A percentile compares a stretch with the other conserved stretches of the same genome.
Conservation (phyloP, 495 filamentous ascomycete genomes). For the Tuber aestivum region DNA sequence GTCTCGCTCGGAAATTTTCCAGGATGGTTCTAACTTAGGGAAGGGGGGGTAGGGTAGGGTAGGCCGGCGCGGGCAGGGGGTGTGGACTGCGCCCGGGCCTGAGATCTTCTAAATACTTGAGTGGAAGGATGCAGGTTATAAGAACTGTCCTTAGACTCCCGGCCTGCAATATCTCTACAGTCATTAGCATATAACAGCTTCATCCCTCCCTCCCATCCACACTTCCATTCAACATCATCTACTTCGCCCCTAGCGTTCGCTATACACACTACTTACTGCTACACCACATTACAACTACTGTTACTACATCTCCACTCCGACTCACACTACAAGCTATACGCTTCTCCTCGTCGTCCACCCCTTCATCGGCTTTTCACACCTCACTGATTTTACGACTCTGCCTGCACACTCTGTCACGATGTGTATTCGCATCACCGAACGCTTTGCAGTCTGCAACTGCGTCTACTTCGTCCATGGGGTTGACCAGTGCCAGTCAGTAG, state of each 20-base stretch:
- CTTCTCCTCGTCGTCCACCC: background rate
- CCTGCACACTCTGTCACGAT: slow-evolving; percentile 47
- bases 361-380: background rate
- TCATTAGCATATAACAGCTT: slow-evolving; percentile 35
- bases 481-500: slow-evolving; percentile 68
- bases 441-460: slow-evolving; percentile 77
- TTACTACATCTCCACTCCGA: background rate
- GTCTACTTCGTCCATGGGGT: slow-evolving; percentile 77
- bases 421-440: slow-evolving; percentile 72
- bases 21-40: slow-evolving; percentile 37
- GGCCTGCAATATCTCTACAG: slow-evolving; percentile 21
- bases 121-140: slow-evolving; percentile 31
- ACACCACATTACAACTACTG: background rate
- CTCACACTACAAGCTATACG: background rate
- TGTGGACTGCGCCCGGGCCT: slow-evolving; percentile 20
- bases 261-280: slow-evolving; percentile 6
- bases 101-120: slow-evolving; percentile 20
- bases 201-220: slow-evolving; percentile 18
- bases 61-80: slow-evolving; percentile 16
- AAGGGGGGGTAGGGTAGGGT: slow-evolving; percentile 9
- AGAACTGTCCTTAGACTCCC: slow-evolving; percentile 32
- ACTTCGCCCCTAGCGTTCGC: slow-evolving; percentile 4
- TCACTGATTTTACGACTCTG: background rate
- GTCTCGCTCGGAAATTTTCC: slow-evolving; percentile 32
- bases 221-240: slow-evolving; percentile 15